These are phyloP conservation scores for Penicillium paradoxum DNA, from an alignment of 495 filamentous ascomycete genomes.

Conservation along the genomic window DNA sequence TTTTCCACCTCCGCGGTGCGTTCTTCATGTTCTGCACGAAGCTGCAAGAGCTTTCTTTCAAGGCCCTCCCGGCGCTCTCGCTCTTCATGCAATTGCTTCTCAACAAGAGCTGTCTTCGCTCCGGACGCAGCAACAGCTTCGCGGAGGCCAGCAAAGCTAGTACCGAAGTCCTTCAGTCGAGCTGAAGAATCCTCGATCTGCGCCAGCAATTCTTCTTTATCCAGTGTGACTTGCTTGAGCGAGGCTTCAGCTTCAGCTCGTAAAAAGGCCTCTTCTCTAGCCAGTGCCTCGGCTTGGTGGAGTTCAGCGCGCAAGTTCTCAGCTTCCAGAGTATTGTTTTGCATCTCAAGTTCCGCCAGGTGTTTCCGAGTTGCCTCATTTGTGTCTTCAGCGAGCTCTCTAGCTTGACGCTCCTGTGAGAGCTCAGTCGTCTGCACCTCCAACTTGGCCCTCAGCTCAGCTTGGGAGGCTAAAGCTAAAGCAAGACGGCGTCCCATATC, in stretches of 20 bases:
- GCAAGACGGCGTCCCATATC: conserved; percentile 84
- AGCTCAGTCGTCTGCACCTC: conserved; percentile 64
- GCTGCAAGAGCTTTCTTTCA: conserved; percentile 72
- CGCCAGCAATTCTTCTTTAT: conserved; percentile 74
- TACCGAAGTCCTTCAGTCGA: conserved; percentile 64
- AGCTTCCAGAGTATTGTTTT: conserved; percentile 72
- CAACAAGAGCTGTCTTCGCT: conserved; percentile 67
- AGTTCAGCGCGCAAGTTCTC: conserved; percentile 82
- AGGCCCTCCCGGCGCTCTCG: conserved; percentile 65
- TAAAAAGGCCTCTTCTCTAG: conserved; percentile 71
- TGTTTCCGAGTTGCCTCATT: conserved; percentile 76
- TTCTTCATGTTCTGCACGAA: conserved; percentile 82
- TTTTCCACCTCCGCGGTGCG: conserved; percentile 74
- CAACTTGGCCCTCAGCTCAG: conserved; percentile 65
- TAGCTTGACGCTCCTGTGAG: conserved; percentile 70
- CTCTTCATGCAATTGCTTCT: conserved; percentile 83
- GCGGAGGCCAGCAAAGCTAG: conserved; percentile 67
- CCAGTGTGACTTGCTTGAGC: conserved; percentile 67
- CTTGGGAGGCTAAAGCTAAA: conserved; percentile 67
- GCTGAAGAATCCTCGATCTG: conserved; percentile 62
- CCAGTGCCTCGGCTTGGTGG: conserved; percentile 65
- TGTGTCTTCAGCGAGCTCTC: conserved; percentile 84
- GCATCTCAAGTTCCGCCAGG: conserved; percentile 78
- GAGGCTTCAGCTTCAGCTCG: conserved; percentile 70
- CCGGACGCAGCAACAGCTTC: conserved; percentile 74